These are phyloP conservation scores for Trametes gibbosa DNA, from an alignment of 768 basidiomycete species.

Conservation along the genomic window DNA sequence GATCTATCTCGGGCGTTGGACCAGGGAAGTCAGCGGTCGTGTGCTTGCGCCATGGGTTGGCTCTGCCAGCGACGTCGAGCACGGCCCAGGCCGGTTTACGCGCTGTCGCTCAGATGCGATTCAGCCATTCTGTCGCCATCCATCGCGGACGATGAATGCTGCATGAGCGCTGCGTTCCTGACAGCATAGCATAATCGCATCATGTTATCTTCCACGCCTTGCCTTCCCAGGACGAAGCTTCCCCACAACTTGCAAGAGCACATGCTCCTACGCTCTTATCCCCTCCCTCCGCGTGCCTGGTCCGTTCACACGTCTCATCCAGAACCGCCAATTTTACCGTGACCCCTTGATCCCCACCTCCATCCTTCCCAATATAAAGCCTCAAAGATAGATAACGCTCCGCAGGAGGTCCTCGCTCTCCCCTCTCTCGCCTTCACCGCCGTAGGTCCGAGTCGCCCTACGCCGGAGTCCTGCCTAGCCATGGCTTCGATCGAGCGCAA, in stretches of 20 bases:
- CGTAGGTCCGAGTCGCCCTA: not conserved
- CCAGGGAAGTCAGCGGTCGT: too few relatives aligned
- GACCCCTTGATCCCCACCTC: not conserved
- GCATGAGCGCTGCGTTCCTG: not conserved
- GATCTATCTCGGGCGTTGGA: not conserved
- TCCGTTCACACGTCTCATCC: not conserved
- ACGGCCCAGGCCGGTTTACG: too few relatives aligned
- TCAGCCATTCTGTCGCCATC: not conserved
- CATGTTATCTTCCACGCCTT: not conserved
- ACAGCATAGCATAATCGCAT: not conserved
- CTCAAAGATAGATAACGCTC: not conserved
- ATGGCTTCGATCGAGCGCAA: slow-evolving; percentile 21
- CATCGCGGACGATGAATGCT: not conserved
- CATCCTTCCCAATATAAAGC: slow-evolving; percentile 1
- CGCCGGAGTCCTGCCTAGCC: not conserved
- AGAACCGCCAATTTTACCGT: not conserved
- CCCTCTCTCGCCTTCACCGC: not conserved
- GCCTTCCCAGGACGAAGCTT: not conserved
- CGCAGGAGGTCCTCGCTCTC: slow-evolving; percentile 1
- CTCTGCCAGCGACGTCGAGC: too few relatives aligned
- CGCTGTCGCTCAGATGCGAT: too few relatives aligned
- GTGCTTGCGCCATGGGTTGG: too few relatives aligned
- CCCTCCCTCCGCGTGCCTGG: slow-evolving; percentile 2
- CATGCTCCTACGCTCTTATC: slow-evolving; percentile 1
- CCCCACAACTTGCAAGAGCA: not conserved